Conservation (phyloP, 2,329 filamentous ascomycete species). For the Paecilomyces variotii region DNA sequence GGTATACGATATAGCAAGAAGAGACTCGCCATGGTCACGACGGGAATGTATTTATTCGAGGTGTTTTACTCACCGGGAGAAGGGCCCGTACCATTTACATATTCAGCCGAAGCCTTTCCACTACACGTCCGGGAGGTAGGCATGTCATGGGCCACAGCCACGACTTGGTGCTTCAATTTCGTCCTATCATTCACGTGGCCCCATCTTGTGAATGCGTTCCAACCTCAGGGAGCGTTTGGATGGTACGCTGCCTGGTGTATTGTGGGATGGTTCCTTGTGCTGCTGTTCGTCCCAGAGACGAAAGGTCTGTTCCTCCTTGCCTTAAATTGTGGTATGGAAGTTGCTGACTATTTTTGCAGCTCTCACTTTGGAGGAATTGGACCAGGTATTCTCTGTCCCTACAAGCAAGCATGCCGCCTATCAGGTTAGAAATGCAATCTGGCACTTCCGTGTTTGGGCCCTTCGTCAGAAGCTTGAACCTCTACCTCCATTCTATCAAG, state of each 20-base stretch:
- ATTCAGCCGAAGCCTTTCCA: conserved; percentile 58
- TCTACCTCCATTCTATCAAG: conserved; percentile 25
- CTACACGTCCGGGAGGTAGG: conserved; percentile 54
- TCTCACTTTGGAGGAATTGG: conserved; percentile 39
- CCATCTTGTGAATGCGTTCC: conserved; percentile 40
- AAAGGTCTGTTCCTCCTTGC: conserved; percentile 21
- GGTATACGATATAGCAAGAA: conserved; percentile 19
- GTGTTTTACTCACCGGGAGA: conserved; percentile 49
- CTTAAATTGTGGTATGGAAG: not conserved
- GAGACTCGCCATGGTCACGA: conserved; percentile 35
- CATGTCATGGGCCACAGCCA: conserved; percentile 52
- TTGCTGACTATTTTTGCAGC: conserved; percentile 15
- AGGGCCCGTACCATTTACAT: conserved; percentile 57
- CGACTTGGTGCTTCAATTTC: conserved; percentile 51
- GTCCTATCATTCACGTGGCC: conserved; percentile 48
- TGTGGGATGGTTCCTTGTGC: conserved; percentile 45
- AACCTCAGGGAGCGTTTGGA: conserved; percentile 46
- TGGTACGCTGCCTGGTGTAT: conserved; percentile 52
- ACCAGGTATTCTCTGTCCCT: conserved; percentile 47
- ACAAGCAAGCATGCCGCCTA: conserved; percentile 37
- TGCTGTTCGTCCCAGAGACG: conserved; percentile 46
- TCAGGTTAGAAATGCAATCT: conserved; percentile 29
- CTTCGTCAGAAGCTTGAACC: conserved; percentile 29
- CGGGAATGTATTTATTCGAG: conserved; percentile 41
- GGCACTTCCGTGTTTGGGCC: conserved; percentile 34